Conservation (phyloP, 495 filamentous ascomycete species). For the Penicillium antarcticum region DNA sequence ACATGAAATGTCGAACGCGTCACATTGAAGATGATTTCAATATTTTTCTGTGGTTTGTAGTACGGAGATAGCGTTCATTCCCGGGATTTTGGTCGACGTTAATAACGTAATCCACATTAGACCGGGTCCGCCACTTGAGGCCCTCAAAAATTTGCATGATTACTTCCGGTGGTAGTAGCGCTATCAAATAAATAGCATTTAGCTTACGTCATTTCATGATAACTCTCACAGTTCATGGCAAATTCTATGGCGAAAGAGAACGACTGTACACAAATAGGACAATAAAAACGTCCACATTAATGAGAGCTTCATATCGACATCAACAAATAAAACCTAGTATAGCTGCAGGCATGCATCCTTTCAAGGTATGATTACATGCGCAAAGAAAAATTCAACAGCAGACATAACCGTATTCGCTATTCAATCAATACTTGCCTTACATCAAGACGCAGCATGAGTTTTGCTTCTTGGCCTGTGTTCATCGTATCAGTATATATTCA, state of each 20-base stretch:
- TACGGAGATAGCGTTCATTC: too few species aligned
- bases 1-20: too few species aligned
- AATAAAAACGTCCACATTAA: slow-evolving; percentile 1
- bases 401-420: neutral
- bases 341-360: slow-evolving; percentile 4
- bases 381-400: slow-evolving; percentile 7
- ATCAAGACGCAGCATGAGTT: slow-evolving; percentile 90
- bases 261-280: slow-evolving; percentile 1
- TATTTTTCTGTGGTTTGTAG: too few species aligned
- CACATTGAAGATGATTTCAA: too few species aligned
- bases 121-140: too few species aligned
- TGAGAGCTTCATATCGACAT: slow-evolving; percentile 18
- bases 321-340: slow-evolving; percentile 30
- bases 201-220: too few species aligned
- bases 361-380: slow-evolving; percentile 12
- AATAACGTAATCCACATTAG: too few species aligned
- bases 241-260: too few species aligned
- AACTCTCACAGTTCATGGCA: too few species aligned
- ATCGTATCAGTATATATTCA: neutral
- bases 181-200: too few species aligned
- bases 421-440: slow-evolving; percentile 33
- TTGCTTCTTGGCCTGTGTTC: slow-evolving; percentile 82
- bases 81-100: slow-evolving; percentile 2
- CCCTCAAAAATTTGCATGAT: too few species aligned
- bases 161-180: too few species aligned